Base-by-base conservation (phyloP, 306 rosid genomes). In the Gynostemma pentaphyllum region DNA sequence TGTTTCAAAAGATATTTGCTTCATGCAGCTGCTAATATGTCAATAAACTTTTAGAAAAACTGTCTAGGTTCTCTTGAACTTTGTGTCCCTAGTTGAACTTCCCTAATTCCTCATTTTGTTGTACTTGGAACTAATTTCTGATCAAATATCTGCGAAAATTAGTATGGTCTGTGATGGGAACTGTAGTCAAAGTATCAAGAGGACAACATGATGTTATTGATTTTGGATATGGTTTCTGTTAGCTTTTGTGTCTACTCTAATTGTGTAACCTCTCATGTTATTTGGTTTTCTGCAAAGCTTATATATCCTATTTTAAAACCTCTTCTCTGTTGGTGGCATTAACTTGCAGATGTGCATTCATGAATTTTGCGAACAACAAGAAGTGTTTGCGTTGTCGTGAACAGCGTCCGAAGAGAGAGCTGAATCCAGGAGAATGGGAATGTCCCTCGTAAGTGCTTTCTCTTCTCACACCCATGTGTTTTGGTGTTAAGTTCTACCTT, bases 361-460 rank as follows among this genome's bases (percentile, higher is more conserved):
- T 88, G 95, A 92, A 92, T 71, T 92, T 76, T 24, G 80, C 95
- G 14, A 73, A 82, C 62, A 92, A 82, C 9, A 64, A n/a, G 74
- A 81, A 79, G 66, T 88, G 99, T 68, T 30, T 79, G 37, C 89
- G 81, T 13, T 92, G 99, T 73, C 78, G 56, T 59, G 87, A 78
- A 72, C 32, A 55, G 48, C 83, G 85, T 9, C 84, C 96, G 69
- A 74, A 62, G 70, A 72, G 71, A 70, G 64, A 44, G 21, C 68
- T 75, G 30, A 79, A 72, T 29, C 74, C 75, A 18, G 87, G 85
- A 40, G 96, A 92, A 5, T 92, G 99, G 96, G 79, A 66, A 76
- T 88, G 96, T 68, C 94, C 95, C 57, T 76, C 76, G 99, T 92
- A 72, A 82, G 90, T 75, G 1, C 15, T 67, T 4, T 62, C 66